These are phyloP conservation scores for Coemansia biformis DNA, from an alignment of 192 early-diverging fungal species.

Conservation along the genomic window DNA sequence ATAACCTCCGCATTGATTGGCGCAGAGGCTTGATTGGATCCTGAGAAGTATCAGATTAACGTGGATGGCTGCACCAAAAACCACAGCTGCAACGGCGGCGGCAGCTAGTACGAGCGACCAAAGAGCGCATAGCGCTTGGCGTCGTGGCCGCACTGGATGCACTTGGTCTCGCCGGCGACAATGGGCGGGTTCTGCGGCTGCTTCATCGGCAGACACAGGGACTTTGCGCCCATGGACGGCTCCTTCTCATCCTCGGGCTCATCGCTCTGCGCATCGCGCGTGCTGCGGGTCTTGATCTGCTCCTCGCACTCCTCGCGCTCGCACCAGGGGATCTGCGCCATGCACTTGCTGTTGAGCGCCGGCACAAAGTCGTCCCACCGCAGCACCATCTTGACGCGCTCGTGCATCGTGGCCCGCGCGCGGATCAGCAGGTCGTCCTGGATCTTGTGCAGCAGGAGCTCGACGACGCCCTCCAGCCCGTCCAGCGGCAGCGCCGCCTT, in stretches of 20 bases:
- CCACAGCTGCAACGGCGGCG: too few relatives aligned
- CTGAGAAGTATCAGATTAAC: too few relatives aligned
- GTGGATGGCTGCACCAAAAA: too few relatives aligned
- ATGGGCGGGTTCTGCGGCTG: constrained; percentile 86
- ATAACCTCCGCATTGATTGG: constrained; percentile 4
- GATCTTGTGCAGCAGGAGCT: constrained; percentile 65
- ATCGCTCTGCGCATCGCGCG: constrained; percentile 55
- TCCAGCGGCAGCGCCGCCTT: constrained; percentile 59
- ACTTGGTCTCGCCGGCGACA: constrained; percentile 81
- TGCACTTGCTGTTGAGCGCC: constrained; percentile 78
- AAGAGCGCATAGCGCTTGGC: constrained; percentile 79
- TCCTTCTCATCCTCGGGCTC: constrained; percentile 93
- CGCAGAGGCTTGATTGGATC: too few relatives aligned
- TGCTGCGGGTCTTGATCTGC: constrained; percentile 88
- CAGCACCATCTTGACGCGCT: constrained; percentile 68
- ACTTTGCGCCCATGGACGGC: constrained; percentile 99
- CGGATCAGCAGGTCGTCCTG: constrained; percentile 86
- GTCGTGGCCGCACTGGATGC: constrained; percentile 68
- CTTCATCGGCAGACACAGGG: constrained; percentile 91
- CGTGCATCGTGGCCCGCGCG: constrained; percentile 74
- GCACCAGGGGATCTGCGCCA: constrained; percentile 94
- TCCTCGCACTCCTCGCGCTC: constrained; percentile 88
- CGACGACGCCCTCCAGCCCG: constrained; percentile 56
- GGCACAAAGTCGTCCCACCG: constrained; percentile 94
- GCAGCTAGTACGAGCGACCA: constrained; percentile 75